Conservation (phyloP, 306 rosid genomes). For the Begonia masoniana region DNA sequence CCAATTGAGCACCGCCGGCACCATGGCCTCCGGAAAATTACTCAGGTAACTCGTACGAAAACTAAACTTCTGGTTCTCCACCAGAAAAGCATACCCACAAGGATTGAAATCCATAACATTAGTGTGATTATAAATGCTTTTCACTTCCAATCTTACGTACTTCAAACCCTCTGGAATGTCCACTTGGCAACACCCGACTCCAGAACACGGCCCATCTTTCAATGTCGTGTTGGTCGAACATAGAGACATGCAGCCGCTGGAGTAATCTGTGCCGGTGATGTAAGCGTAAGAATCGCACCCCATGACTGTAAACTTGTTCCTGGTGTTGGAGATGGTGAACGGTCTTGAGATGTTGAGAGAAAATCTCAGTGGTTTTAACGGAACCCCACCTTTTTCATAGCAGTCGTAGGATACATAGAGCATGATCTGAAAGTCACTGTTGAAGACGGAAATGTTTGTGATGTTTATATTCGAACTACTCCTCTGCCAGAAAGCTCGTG, state of each 20-base stretch:
- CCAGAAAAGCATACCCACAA: constrained; percentile 24
- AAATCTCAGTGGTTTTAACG: fast-evolving
- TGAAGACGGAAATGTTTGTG: constrained; percentile 4
- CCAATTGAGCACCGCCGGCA: constrained; percentile 32
- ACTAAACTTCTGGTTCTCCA: constrained; percentile 7
- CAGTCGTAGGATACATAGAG: not conserved
- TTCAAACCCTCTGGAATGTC: constrained; percentile 8
- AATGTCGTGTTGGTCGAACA: constrained; percentile 3
- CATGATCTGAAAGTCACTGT: constrained; percentile 3
- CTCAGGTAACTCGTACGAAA: not conserved
- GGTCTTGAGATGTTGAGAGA: not conserved
- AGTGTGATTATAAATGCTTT: fast-evolving
- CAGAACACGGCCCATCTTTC: constrained; percentile 13
- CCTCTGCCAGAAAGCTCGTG: not conserved
- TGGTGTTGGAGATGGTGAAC: constrained; percentile 10
- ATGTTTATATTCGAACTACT: not conserved
- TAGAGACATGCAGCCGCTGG: constrained; percentile 14
- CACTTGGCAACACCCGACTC: constrained; percentile 30
- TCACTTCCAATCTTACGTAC: fast-evolving
- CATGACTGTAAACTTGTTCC: constrained; percentile 13
- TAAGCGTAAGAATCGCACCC: constrained; percentile 20
- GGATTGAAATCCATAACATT: not conserved
- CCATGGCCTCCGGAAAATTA: not conserved
- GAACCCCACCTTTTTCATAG: not conserved
- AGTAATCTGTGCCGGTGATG: not conserved